Evolutionary conservation across 2,329 filamentous ascomycete species (phyloP).

Genomic region (Grosmannia penicillata): DNA sequence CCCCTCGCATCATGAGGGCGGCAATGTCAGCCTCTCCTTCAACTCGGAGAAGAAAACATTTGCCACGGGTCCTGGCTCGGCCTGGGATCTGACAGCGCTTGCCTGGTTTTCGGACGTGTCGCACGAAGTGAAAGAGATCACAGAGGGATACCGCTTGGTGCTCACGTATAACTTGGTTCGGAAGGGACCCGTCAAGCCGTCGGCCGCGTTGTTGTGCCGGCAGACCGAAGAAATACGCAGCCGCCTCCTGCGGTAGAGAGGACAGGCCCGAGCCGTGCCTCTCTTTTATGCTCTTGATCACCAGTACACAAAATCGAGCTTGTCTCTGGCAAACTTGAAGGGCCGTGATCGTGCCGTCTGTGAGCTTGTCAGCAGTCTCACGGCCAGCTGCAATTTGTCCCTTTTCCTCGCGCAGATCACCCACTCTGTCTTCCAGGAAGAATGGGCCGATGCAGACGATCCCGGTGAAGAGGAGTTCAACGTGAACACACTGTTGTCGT

Average conservation of each 20-base stretch:
- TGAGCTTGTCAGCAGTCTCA: conserved; percentile 4
- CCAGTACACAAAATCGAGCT: conserved; percentile 10
- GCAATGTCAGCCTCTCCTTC: conserved; percentile 23
- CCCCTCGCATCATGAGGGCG: conserved; percentile 28
- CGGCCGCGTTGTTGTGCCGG: not conserved
- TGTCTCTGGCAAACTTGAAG: conserved; percentile 12
- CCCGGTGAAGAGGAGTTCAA: conserved; percentile 1
- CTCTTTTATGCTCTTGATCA: conserved; percentile 12
- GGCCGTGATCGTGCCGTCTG: conserved; percentile 11
- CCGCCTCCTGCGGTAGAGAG: not conserved
- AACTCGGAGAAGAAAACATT: conserved; percentile 16
- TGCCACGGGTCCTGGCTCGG: conserved; percentile 14
- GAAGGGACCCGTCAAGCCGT: conserved; percentile 12
- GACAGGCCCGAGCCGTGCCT: not conserved
- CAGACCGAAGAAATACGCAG: not conserved
- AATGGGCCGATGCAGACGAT: not conserved
- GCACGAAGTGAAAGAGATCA: conserved; percentile 28
- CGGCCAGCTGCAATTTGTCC: not conserved
- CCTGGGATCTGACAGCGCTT: not conserved
- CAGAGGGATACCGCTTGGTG: conserved; percentile 26
- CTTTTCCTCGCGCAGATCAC: not conserved
- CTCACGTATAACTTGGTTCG: conserved; percentile 30
- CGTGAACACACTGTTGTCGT: not conserved
- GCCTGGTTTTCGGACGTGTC: conserved; percentile 31
- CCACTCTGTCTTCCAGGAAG: not conserved